phyloP scores from a whole-genome alignment of 2,329 filamentous ascomycete species.

The Dactylella cylindrospora region DNA sequence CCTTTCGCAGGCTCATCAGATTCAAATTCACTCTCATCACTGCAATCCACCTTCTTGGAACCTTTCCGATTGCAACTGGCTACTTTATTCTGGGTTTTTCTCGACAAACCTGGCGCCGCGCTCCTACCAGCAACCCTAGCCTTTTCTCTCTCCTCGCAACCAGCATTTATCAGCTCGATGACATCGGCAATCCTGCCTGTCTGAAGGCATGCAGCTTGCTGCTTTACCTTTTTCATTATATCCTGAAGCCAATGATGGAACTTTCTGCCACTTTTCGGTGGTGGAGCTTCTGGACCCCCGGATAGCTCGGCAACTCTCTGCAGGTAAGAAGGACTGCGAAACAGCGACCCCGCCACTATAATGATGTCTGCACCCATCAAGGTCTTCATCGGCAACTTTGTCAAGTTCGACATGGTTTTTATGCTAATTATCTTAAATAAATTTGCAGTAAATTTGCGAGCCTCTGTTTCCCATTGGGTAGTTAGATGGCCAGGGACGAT shows the following conservation, averaged over 20 bases:
- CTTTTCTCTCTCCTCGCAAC: conserved; percentile 9
- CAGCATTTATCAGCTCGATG: conserved; percentile 5
- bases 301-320: conserved; percentile 57
- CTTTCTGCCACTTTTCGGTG: conserved; percentile 54
- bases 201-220: conserved; percentile 52
- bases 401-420: conserved; percentile 52
- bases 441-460: conserved; percentile 56
- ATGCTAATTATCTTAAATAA: conserved; percentile 56
- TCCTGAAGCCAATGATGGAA: conserved; percentile 60
- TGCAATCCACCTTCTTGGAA: conserved; percentile 5
- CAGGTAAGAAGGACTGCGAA: conserved; percentile 57
- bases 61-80: conserved; percentile 1
- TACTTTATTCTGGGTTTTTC: conserved; percentile 18
- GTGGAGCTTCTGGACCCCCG: conserved; percentile 54
- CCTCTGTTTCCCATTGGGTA: conserved; percentile 62
- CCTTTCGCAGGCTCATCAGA: conserved; percentile 41
- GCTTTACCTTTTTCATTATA: conserved; percentile 53
- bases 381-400: conserved; percentile 53
- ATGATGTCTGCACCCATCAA: conserved; percentile 60
- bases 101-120: neutral
- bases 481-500: conserved; percentile 61
- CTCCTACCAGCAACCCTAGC: neutral
- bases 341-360: conserved; percentile 58
- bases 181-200: neutral
- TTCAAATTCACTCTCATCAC: conserved; percentile 29